Base-by-base conservation (phyloP, 1,284 basidiomycete genomes). In the Laetiporus sulphureus region DNA sequence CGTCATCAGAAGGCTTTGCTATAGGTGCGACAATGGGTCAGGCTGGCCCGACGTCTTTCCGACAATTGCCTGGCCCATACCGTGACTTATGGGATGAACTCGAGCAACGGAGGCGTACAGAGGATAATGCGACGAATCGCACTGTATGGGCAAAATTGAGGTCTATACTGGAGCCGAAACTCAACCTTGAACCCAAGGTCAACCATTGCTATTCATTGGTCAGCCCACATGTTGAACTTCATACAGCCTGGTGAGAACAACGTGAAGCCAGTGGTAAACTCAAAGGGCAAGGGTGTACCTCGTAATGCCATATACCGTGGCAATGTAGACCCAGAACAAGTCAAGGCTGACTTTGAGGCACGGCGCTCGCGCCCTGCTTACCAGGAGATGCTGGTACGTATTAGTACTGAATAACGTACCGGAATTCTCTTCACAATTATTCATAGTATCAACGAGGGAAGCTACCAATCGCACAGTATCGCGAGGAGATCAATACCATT, bases 11-110 rank as follows among this genome's bases (percentile, higher is more conserved):
- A 34, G 82, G 82, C 8, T 89, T 89, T 57, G 71, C 77, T 29
- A 54, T 68, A 1, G 69, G 68, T 18, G 60, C 64, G 16, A 64
- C 71, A 19, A 58, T 62, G 3, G 65, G 67, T 13, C 59, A 69
- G 10, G 62, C 63, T 15, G 68, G 59, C 33, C 69, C 67, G 38
- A 82, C 82, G 1, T 82, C 77, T 46, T 85, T 85, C 58, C 70
- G 87, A 49, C 59, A 79, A 8, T 70, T 99, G 18, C 91, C 93
- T n/a, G 71, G 83, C 0, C 74, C 78, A 8, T 96, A 85, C 60
- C 77, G 92, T 44, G 88, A 93, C 56, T 68, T 98, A 29, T 99
- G 96, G 96, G 87, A 92, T 45, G 91, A 97, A 63, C 67, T 98
- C 18, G 91, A 94, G 54, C 61, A 58, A 4, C 64, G 68, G 22